phyloP scores from a whole-genome alignment of 2,329 filamentous ascomycete genomes.

The Emmonsiellopsis sp. region DNA sequence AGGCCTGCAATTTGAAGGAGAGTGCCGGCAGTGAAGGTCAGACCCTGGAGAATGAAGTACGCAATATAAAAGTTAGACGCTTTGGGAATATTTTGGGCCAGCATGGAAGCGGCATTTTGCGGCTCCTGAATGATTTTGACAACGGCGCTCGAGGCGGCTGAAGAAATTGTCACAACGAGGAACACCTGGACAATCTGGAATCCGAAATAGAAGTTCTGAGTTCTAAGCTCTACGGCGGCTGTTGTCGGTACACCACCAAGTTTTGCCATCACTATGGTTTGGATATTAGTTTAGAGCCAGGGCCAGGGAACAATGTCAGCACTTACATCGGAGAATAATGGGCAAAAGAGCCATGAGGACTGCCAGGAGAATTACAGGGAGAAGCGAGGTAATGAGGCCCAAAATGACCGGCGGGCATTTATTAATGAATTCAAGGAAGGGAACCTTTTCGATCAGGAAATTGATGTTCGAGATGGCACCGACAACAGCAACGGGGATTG shows the following conservation, averaged over 20 bases:
- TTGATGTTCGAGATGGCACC: slow-evolving; percentile 79
- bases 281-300: background rate
- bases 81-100: slow-evolving; percentile 66
- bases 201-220: slow-evolving; percentile 78
- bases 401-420: slow-evolving; percentile 61
- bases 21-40: slow-evolving; percentile 65
- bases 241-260: slow-evolving; percentile 69
- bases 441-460: slow-evolving; percentile 52
- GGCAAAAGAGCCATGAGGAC: slow-evolving; percentile 82
- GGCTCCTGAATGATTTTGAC: slow-evolving; percentile 56
- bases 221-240: slow-evolving; percentile 74
- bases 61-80: slow-evolving; percentile 92
- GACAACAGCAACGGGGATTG: slow-evolving; percentile 65
- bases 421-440: slow-evolving; percentile 65
- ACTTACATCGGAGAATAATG: slow-evolving; percentile 64
- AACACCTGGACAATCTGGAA: slow-evolving; percentile 76
- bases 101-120: slow-evolving; percentile 48
- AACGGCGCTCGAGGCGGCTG: slow-evolving; percentile 64
- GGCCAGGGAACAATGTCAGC: background rate
- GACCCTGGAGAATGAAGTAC: slow-evolving; percentile 87
- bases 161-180: slow-evolving; percentile 72
- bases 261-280: slow-evolving; percentile 58
- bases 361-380: slow-evolving; percentile 70
- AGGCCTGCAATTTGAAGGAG: slow-evolving; percentile 68
- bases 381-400: slow-evolving; percentile 73